Evolutionary conservation across 2,329 filamentous ascomycete species (phyloP), one percentile per base, ranked within the genome.

Genomic region (Helotiales sp.): DNA sequence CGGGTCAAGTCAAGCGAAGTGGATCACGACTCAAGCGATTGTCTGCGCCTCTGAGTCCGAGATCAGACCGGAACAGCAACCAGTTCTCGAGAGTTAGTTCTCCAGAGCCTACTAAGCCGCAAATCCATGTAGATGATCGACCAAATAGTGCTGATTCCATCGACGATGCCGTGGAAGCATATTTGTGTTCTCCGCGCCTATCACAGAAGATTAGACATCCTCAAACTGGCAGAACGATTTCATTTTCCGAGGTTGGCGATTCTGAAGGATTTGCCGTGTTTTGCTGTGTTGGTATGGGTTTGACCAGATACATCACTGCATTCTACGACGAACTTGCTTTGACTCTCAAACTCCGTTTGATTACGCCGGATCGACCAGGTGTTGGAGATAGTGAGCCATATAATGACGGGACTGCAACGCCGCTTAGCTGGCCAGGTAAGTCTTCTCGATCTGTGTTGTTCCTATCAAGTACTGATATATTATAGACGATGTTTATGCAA

Each of bases 251-350:
- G 78, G 96, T 99, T 2, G 96, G 96, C 15, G 94, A 98, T 77
- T 89, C 94, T 0, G 88, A 95, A 50, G 96, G 96, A 1, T 95
- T 91, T 72, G 95, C 93, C 2, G 93, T 99, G 1, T 94, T 99
- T 73, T 96, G 96, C 77, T 99, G 96, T 75, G 93, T 99, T 2
- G 96, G 96, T 22, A 99, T 99, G 96, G 96, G 96, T 0, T 80
- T 99, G 74, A 99, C 96, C 11, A 88, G 96, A 79, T 99, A 96
- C 77, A 92, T 99, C 67, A 97, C 93, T 68, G 93, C 94, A 0
- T 99, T 99, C 77, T 99, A 98, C 77, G 96, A 99, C 77, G 96
- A 99, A 78, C 83, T 99, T 62, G 96, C 96, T 2, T 82, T 92
- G 75, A 97, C 94, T 0, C 82, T 99, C 67, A 96, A 93, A 78